A percentile compares a stretch with the other conserved stretches of the same genome.
These are phyloP conservation scores for Mortierella sp. DNA, from an alignment of 371 early-diverging fungal species.

Conservation along the genomic window DNA sequence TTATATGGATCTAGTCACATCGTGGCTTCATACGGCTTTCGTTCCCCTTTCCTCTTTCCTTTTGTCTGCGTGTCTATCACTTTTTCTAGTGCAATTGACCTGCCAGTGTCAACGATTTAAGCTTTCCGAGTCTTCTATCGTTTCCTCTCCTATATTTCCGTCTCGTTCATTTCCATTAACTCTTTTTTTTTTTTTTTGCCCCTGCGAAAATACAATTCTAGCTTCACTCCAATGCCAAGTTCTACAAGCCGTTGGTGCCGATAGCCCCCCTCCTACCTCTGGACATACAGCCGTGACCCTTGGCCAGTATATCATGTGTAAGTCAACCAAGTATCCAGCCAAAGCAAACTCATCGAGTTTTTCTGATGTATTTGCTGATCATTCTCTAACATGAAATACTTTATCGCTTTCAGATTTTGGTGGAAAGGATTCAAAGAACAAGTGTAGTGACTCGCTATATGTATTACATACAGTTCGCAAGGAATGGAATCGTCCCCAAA, in stretches of 20 bases:
- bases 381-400: not conserved
- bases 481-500: constrained; percentile 67
- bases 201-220: not conserved
- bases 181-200: constrained; percentile 7
- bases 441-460: constrained; percentile 45
- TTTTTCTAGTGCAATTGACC: too few relatives aligned
- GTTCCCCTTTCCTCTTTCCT: too few relatives aligned
- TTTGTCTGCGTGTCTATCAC: too few relatives aligned
- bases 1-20: not conserved
- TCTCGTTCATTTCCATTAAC: not conserved
- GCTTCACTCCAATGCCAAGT: constrained; percentile 40
- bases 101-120: too few relatives aligned
- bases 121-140: not conserved
- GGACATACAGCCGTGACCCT: constrained; percentile 52
- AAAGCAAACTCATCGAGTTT: not conserved
- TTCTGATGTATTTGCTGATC: not conserved
- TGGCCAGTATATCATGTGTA: constrained; percentile 57
- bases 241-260: constrained; percentile 22
- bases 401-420: constrained; percentile 38
- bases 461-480: constrained; percentile 51
- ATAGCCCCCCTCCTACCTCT: constrained; percentile 35
- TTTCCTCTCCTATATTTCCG: not conserved
- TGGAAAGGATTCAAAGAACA: constrained; percentile 53
- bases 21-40: not conserved
- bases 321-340: not conserved